phyloP scores from a whole-genome alignment of 2,329 filamentous ascomycete genomes.

The Blumeriella jaapii region DNA sequence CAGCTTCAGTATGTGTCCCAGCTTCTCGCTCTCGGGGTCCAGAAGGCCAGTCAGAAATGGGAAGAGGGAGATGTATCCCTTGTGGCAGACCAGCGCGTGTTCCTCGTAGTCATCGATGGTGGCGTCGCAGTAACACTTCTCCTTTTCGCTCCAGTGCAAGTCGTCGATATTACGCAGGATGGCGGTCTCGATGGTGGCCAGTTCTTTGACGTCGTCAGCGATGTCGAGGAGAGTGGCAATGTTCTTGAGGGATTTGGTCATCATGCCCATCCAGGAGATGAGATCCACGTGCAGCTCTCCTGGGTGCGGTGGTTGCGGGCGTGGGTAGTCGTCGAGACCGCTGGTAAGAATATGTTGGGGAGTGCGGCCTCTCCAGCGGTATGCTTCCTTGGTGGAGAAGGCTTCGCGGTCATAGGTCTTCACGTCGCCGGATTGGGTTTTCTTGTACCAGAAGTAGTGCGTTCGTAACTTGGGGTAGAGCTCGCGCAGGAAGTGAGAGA shows the following conservation, averaged over 20 bases:
- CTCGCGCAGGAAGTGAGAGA: constrained; percentile 61
- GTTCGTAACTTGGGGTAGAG: constrained; percentile 80
- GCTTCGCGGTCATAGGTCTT: constrained; percentile 84
- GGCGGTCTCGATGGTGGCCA: constrained; percentile 59
- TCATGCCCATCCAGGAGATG: constrained; percentile 95
- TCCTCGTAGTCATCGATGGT: constrained; percentile 95
- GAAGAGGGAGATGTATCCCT: constrained; percentile 89
- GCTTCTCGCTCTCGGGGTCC: constrained; percentile 57
- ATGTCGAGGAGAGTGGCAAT: constrained; percentile 68
- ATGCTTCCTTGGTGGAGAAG: constrained; percentile 81
- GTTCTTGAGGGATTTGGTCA: constrained; percentile 74
- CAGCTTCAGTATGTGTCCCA: constrained; percentile 66
- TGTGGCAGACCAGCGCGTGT: constrained; percentile 80
- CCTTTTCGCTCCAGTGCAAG: constrained; percentile 78
- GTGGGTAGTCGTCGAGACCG: constrained; percentile 91
- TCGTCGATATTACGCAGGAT: constrained; percentile 83
- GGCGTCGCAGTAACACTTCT: constrained; percentile 83
- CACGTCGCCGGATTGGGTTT: constrained; percentile 81
- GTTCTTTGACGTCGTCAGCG: constrained; percentile 63
- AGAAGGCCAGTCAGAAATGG: constrained; percentile 82
- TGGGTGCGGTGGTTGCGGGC: constrained; percentile 84
- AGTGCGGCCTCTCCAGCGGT: constrained; percentile 88
- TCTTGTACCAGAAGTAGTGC: constrained; percentile 91
- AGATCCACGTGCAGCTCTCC: constrained; percentile 93
- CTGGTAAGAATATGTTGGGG: constrained; percentile 81